Evolutionary conservation across 371 early-diverging fungal species (phyloP), one percentile per base, ranked within the genome.

Genomic region (Batkoa obscura): DNA sequence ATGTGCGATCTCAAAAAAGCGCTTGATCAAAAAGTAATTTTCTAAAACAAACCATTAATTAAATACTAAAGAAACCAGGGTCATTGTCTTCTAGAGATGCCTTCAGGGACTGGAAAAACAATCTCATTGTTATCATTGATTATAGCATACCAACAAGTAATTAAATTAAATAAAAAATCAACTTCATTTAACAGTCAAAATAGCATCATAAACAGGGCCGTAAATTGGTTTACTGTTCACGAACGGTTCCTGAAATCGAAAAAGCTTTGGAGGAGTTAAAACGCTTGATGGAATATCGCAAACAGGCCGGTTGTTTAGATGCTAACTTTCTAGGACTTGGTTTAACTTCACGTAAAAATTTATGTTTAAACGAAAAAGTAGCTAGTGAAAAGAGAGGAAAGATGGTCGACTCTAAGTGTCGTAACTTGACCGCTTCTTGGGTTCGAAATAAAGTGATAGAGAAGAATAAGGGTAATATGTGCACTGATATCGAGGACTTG

Each of bases 61-160:
- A 33, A 43, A 32, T 46, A 12, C 12, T 17, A 3, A 5, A 12
- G 17, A n/a, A 9, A 31, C 43, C 62, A 88, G 84, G 96, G 98
- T 36, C 93, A 94, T 62, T 85, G 88, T 60, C 76, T 99, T 50
- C 76, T 99, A 13, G 99, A 99, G 74, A 99, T 99, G 98, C 99
- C 99, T 51, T 98, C 98, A 13, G 99, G 99, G 43, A 98, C 99
- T 0, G 99, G 99, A 12, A 99, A 99, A 70, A 99, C 99, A 0
- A 80, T 99, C 8, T 86, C 97, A 12, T 73, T 99, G 12, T 71
- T 99, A 2, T 94, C 98, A 31, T 73, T 98, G 2, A 94, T 95
- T 64, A 80, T 99, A n/a, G 82, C 98, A 23, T 99, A 98, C 72
- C 92, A 92, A 70, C 78, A 81, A 78, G 86, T 84, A 65, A 37